Conservation (phyloP, 2,329 filamentous ascomycete genomes). For the Xylaria sp. region DNA sequence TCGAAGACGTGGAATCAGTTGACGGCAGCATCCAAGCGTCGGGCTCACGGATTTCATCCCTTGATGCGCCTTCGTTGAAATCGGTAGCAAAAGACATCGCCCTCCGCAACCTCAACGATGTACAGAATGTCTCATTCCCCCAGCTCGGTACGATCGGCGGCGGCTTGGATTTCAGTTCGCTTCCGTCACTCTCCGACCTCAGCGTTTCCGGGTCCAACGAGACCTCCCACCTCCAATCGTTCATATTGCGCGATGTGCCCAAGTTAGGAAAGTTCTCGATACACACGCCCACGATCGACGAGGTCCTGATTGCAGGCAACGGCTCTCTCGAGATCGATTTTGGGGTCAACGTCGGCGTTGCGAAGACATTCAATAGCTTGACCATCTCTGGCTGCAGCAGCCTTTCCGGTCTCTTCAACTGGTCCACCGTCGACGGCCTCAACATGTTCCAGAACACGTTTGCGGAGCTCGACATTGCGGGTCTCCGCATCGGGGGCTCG, state of each 20-base stretch:
- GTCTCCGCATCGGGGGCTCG: constrained; percentile 10
- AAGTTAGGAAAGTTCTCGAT: neutral
- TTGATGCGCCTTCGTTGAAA: neutral
- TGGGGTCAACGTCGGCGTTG: neutral
- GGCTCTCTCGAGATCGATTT: constrained; percentile 4
- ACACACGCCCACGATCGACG: neutral
- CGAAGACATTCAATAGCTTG: neutral
- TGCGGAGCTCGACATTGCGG: constrained; percentile 9
- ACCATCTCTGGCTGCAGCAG: constrained; percentile 9
- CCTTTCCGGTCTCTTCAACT: neutral
- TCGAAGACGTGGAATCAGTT: neutral
- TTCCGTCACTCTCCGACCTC: neutral
- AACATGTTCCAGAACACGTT: constrained; percentile 14
- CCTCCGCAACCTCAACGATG: neutral
- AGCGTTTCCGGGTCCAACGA: neutral
- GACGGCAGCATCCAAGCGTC: neutral
- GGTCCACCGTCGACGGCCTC: constrained; percentile 7
- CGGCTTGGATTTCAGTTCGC: neutral
- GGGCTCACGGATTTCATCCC: neutral
- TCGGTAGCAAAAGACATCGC: neutral
- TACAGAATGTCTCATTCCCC: neutral
- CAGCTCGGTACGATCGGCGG: neutral
- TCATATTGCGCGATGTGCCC: neutral
- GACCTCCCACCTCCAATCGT: neutral
- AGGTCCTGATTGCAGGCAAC: neutral